Evolutionary conservation across 768 basidiomycete genomes (phyloP).

Genomic region (Lanmaoa pseudosensibilis): DNA sequence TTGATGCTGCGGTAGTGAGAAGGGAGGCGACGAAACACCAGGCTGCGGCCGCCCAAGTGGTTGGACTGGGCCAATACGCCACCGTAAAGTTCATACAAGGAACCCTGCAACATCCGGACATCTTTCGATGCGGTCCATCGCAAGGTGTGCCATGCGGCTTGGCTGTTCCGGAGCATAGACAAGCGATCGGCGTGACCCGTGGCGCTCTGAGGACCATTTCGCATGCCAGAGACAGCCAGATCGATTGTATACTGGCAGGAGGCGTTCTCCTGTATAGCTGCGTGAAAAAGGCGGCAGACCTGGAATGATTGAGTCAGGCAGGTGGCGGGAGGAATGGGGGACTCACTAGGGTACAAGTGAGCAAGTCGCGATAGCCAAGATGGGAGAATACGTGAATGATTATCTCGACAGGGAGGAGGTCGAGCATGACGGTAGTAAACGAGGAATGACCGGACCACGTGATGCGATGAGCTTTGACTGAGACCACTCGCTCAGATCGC

Average conservation of each 20-base stretch:
- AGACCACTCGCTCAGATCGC: background rate
- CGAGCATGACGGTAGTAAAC: slow-evolving; percentile 3
- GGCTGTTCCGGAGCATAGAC: slow-evolving; percentile 38
- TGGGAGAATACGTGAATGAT: slow-evolving; percentile 21
- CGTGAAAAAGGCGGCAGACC: slow-evolving; percentile 37
- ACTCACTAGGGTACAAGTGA: slow-evolving; percentile 32
- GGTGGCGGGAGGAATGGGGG: background rate
- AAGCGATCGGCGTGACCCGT: slow-evolving; percentile 37
- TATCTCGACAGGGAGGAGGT: slow-evolving; percentile 27
- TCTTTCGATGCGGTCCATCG: slow-evolving; percentile 34
- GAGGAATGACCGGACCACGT: slow-evolving; percentile 11
- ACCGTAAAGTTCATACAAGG: slow-evolving; percentile 59
- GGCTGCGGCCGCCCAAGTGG: slow-evolving; percentile 19
- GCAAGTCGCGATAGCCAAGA: slow-evolving; percentile 24
- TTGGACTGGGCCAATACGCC: slow-evolving; percentile 51
- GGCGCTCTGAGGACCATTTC: slow-evolving; percentile 36
- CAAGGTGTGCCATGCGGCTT: slow-evolving; percentile 41
- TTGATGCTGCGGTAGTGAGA: slow-evolving; percentile 49
- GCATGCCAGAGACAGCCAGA: slow-evolving; percentile 44
- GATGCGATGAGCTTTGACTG: slow-evolving; percentile 11
- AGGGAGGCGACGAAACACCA: slow-evolving; percentile 50
- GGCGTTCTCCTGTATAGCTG: slow-evolving; percentile 30
- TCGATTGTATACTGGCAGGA: slow-evolving; percentile 45
- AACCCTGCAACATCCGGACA: slow-evolving; percentile 43
- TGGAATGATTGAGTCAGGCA: slow-evolving; percentile 7